Base-by-base conservation (phyloP, 192 early-diverging fungal species). In the Radiomyces spectabilis region DNA sequence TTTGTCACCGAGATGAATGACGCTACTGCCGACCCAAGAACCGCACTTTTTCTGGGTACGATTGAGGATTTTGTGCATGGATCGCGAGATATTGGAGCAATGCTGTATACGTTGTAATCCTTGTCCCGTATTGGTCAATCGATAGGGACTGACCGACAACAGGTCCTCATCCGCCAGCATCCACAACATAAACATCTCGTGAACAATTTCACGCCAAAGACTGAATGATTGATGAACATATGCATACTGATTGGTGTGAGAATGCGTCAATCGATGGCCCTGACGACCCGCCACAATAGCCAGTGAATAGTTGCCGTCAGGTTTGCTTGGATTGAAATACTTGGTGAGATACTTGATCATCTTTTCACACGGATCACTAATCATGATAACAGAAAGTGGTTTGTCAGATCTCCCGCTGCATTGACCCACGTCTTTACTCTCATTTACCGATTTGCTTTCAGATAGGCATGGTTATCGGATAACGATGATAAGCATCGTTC, bases 161-260 rank as follows among this genome's bases (percentile, higher is more conserved):
- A 99, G 66, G 57, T 99, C 97, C 25, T 73, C 43, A 75, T 99
- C 97, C 1, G 97, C 81, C 10, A 93, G 63, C 44, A 70, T 74
- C 95, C 95, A 99, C 12, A 99, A 80, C 80, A 84, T 86, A 70
- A 97, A 99, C 93, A 97, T 97, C 60, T 97, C 93, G 72, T 98
- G 83, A 33, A 92, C 74, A 57, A 99, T 87, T 66, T 99, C 93
- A 22, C 92, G 80, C 95, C 97, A 99, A 37, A 99, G 74, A 5
- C 85, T 80, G 37, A 99, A 78, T 19, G 94, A 93, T 75, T 99
- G 97, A 39, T 84, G 73, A 38, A 93, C 94, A 63, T 94, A 97
- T 51, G 78, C 75, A 75, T 87, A 99, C 71, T 99, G 97, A 42
- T 76, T 92, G 45, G 80, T 69, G 70, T 99, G 97, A 57, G 83